Evolutionary conservation across 306 rosid genomes (phyloP).

Genomic region (Cicer chorassanicum): DNA sequence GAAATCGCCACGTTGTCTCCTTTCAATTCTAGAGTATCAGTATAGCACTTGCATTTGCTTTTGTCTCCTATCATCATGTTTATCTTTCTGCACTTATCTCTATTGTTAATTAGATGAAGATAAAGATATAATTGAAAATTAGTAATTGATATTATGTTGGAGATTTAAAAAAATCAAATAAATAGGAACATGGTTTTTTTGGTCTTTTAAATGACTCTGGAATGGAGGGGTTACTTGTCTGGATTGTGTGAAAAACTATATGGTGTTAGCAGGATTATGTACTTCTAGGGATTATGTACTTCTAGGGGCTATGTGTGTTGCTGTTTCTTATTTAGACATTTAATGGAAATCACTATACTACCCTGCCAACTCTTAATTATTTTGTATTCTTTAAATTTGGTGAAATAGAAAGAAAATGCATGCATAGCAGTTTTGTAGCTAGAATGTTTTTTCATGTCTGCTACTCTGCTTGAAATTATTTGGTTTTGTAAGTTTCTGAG

Average conservation of each 20-base stretch:
- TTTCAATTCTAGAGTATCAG: background rate
- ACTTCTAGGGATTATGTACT: background rate
- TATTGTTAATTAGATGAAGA: background rate
- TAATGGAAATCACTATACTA: slow-evolving; percentile 12
- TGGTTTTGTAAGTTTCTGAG: slow-evolving; percentile 9
- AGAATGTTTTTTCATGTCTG: background rate
- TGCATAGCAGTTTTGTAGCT: slow-evolving; percentile 1
- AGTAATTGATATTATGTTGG: background rate
- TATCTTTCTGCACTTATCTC: background rate
- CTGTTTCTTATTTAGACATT: background rate
- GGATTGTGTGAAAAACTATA: background rate
- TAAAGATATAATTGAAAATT: background rate
- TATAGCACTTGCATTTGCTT: background rate
- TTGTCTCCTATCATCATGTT: background rate
- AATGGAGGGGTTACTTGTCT: background rate
- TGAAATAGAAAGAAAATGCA: background rate
- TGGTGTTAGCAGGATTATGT: slow-evolving; percentile 5
- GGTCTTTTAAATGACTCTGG: background rate
- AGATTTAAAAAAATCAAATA: background rate
- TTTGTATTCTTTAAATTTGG: background rate
- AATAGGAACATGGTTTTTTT: background rate
- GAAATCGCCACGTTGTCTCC: background rate
- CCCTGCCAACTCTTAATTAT: background rate
- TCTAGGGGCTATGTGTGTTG: background rate
- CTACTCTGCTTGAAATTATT: slow-evolving; percentile 9